Conservation (phyloP, 177 flowering plant genomes). For the Tripterygium wilfordii region DNA sequence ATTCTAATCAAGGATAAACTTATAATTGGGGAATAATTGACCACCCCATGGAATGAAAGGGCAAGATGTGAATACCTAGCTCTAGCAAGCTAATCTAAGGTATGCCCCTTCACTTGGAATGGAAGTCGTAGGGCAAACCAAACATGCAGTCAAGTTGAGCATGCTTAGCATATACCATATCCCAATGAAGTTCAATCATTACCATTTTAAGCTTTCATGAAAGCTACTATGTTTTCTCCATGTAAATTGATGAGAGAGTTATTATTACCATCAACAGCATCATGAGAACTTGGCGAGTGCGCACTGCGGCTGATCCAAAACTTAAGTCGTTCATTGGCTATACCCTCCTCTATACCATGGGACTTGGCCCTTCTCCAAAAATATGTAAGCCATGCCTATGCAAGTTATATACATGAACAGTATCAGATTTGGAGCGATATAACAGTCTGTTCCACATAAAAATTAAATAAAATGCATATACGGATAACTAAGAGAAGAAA, state of each 20-base stretch:
- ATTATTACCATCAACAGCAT: slow-evolving; percentile 72
- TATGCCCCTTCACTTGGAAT: too few species aligned
- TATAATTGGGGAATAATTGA: too few species aligned
- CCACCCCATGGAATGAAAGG: too few species aligned
- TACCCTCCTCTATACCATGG: slow-evolving; percentile 74
- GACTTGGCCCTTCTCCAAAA: slow-evolving; percentile 94
- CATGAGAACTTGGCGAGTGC: slow-evolving; percentile 76
- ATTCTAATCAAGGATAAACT: too few species aligned
- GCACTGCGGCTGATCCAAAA: slow-evolving; percentile 75
- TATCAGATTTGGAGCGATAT: neutral
- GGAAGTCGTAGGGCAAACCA: too few species aligned
- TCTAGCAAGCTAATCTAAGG: too few species aligned
- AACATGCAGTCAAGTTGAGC: too few species aligned
- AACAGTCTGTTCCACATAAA: neutral
- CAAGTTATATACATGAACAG: neutral
- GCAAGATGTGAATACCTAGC: too few species aligned
- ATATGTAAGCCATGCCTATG: slow-evolving; percentile 91
- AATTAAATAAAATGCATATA: neutral
- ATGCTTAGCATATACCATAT: too few species aligned
- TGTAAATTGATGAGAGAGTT: neutral
- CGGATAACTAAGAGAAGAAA: neutral
- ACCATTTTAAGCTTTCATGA: too few species aligned
- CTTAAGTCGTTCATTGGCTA: slow-evolving; percentile 76
- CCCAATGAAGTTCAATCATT: too few species aligned
- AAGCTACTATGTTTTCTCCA: too few species aligned